Evolutionary conservation across 2,329 filamentous ascomycete genomes (phyloP).

Genomic region (Fusarium annulatum): DNA sequence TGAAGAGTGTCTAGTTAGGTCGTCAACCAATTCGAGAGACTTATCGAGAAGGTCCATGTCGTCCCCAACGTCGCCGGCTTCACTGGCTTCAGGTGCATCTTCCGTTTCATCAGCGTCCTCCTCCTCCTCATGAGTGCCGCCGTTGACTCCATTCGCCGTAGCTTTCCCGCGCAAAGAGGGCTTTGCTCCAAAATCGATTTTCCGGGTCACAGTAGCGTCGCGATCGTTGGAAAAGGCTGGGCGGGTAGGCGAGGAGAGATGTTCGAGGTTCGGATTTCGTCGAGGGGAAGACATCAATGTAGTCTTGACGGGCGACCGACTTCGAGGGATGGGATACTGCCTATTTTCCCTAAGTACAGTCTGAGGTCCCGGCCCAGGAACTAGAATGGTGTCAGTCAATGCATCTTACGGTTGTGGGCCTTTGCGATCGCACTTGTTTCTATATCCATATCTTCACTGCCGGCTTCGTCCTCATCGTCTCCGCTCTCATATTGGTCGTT

Average conservation of each 20-base stretch:
- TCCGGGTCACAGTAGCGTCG: slow-evolving; percentile 60
- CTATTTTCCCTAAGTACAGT: slow-evolving; percentile 64
- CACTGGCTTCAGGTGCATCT: slow-evolving; percentile 37
- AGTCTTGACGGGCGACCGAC: slow-evolving; percentile 72
- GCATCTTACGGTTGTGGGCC: not conserved
- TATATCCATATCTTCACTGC: slow-evolving; percentile 65
- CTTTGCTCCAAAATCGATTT: slow-evolving; percentile 61
- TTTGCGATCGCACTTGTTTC: slow-evolving; percentile 55
- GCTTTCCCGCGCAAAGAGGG: slow-evolving; percentile 8
- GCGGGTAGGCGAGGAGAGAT: slow-evolving; percentile 61
- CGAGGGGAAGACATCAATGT: slow-evolving; percentile 70
- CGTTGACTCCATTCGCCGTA: slow-evolving; percentile 47
- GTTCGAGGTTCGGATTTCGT: slow-evolving; percentile 67
- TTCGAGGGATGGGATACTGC: slow-evolving; percentile 60
- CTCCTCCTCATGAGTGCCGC: slow-evolving; percentile 44
- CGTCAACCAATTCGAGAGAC: slow-evolving; percentile 57
- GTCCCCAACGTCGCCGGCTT: slow-evolving; percentile 7
- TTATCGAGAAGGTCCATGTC: slow-evolving; percentile 52
- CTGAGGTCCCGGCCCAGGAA: slow-evolving; percentile 63
- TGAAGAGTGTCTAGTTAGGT: slow-evolving; percentile 42
- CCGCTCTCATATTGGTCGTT: slow-evolving; percentile 39
- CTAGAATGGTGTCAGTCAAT: slow-evolving; percentile 50
- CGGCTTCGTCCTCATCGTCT: slow-evolving; percentile 30
- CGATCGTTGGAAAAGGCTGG: slow-evolving; percentile 51
- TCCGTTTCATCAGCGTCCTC: slow-evolving; percentile 46